A percentile compares a stretch with the other conserved stretches of the same genome.
Conservation (phyloP, 2,329 filamentous ascomycete genomes). For the Scleromitrula shiraiana region DNA sequence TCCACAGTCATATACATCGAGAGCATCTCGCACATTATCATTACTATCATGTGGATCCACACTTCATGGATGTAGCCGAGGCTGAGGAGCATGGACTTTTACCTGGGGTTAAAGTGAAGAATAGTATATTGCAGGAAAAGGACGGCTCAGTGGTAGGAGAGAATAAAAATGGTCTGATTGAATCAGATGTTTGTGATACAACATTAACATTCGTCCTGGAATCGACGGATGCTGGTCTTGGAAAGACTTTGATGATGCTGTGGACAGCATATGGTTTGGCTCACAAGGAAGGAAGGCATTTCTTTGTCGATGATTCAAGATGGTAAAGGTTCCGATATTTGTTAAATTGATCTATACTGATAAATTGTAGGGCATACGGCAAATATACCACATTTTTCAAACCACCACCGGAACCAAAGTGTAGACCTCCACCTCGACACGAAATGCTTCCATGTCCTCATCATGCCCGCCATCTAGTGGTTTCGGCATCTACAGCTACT, state of each 20-base stretch:
- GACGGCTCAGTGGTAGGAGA: slow-evolving; percentile 40
- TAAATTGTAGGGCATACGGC: slow-evolving; percentile 56
- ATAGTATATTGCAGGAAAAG: slow-evolving; percentile 24
- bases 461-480: slow-evolving; percentile 64
- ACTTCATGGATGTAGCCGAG: slow-evolving; percentile 68
- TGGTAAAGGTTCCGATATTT: slow-evolving; percentile 41
- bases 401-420: slow-evolving; percentile 54
- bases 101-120: slow-evolving; percentile 31
- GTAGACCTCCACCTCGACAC: slow-evolving; percentile 62
- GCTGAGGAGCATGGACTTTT: slow-evolving; percentile 60
- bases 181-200: slow-evolving; percentile 53
- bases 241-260: slow-evolving; percentile 66
- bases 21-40: slow-evolving; percentile 38
- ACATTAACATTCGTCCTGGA: slow-evolving; percentile 76
- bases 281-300: slow-evolving; percentile 61
- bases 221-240: slow-evolving; percentile 65
- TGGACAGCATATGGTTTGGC: slow-evolving; percentile 82
- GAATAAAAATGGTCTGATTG: slow-evolving; percentile 35
- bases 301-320: slow-evolving; percentile 77
- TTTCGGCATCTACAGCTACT: slow-evolving; percentile 59
- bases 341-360: slow-evolving; percentile 10
- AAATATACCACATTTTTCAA: slow-evolving; percentile 66
- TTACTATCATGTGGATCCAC: slow-evolving; percentile 56
- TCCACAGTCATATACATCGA: slow-evolving; percentile 36
- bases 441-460: slow-evolving; percentile 76